Evolutionary conservation across 305 asterid species (phyloP).

Genomic region (Solanum hybrid): DNA sequence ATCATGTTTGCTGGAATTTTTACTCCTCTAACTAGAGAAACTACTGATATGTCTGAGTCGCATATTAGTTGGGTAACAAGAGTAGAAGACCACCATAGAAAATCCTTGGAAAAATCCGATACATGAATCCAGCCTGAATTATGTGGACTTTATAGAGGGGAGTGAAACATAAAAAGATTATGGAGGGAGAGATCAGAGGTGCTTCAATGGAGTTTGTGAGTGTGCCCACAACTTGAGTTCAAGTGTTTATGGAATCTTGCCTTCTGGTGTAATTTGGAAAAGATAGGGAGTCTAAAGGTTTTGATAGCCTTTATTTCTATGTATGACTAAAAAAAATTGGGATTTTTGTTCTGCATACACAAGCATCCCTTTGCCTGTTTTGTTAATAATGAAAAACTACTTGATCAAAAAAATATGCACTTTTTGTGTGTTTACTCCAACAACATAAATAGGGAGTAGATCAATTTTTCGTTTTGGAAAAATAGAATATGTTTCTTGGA

Average conservation of each 20-base stretch:
- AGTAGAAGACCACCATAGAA: background rate
- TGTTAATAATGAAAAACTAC: background rate
- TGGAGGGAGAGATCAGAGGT: background rate
- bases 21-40: background rate
- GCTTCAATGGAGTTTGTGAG: background rate
- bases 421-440: background rate
- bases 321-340: background rate
- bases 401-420: background rate
- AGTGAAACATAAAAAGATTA: background rate
- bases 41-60: background rate
- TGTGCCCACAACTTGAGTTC: background rate
- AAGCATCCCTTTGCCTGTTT: background rate
- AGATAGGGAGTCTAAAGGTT: background rate
- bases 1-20: background rate
- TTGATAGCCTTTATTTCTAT: background rate
- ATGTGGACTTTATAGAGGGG: background rate
- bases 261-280: background rate
- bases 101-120: background rate
- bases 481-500: background rate
- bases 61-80: background rate
- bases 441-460: background rate
- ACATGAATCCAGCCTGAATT: background rate
- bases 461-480: background rate
- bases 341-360: background rate
- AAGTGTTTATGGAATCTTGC: background rate